Percentiles rank a stretch among this genome's conserved stretches.
Conservation (phyloP, 1,139 yeast genomes). For the Lizanozyma gosingica region DNA sequence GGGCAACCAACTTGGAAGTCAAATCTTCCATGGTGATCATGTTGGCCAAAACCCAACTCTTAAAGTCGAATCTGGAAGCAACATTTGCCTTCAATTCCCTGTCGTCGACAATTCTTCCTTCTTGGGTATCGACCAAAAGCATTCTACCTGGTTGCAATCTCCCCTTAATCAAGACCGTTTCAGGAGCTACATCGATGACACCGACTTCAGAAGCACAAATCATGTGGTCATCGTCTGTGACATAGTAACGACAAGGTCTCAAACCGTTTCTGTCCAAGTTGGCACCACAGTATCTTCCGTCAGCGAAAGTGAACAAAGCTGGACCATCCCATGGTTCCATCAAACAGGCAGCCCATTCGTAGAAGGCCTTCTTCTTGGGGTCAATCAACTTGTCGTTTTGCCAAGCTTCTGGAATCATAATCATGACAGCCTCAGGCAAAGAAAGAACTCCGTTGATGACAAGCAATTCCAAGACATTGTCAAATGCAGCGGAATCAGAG, state of each 20-base stretch:
- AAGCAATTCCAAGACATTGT: slow-evolving; percentile 85
- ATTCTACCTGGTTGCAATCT: slow-evolving; percentile 94
- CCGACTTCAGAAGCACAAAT: slow-evolving; percentile 99
- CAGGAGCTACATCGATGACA: slow-evolving; percentile 83
- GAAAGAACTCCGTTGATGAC: slow-evolving; percentile 88
- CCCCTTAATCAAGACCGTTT: slow-evolving; percentile 79
- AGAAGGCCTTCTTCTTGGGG: slow-evolving; percentile 85
- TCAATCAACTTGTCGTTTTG: slow-evolving; percentile 83
- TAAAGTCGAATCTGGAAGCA: slow-evolving; percentile 83
- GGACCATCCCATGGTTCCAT: slow-evolving; percentile 99
- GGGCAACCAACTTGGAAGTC: slow-evolving; percentile 44
- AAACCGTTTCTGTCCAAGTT: slow-evolving; percentile 94
- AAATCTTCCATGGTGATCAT: slow-evolving; percentile 78
- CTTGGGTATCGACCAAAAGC: slow-evolving; percentile 89
- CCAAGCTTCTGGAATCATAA: slow-evolving; percentile 98
- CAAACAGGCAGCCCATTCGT: slow-evolving; percentile 98
- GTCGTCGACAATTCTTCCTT: slow-evolving; percentile 90
- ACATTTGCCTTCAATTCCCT: slow-evolving; percentile 75
- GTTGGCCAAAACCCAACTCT: slow-evolving; percentile 86
- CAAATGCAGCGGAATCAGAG: slow-evolving; percentile 98
- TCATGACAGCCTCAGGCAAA: slow-evolving; percentile 94
- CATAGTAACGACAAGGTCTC: slow-evolving; percentile 96
- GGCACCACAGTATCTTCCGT: slow-evolving; percentile 97
- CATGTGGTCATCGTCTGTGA: slow-evolving; percentile 90
- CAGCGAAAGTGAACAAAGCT: slow-evolving; percentile 92